Conservation (phyloP, 2,329 filamentous ascomycete genomes). For the Cladosporium austrohemisphaericum region DNA sequence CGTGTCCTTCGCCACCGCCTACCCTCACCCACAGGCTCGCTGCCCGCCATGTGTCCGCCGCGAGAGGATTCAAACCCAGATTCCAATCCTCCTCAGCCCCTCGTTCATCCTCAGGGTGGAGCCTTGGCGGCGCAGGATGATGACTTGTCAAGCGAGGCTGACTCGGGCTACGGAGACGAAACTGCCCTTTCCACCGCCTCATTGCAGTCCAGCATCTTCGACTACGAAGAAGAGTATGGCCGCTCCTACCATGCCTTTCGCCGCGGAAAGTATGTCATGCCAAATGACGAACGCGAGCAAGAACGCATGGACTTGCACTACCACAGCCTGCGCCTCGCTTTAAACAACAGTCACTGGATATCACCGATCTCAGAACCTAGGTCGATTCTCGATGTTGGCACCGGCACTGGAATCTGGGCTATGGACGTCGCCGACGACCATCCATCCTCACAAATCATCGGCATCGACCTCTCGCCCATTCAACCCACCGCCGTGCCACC, state of each 20-base stretch:
- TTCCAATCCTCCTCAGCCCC: too few species aligned
- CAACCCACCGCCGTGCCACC: slow-evolving; percentile 28
- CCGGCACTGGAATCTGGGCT: slow-evolving; percentile 30
- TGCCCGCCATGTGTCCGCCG: background rate
- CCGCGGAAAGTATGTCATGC: slow-evolving; percentile 25
- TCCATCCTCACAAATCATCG: slow-evolving; percentile 23
- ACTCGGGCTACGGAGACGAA: slow-evolving; percentile 20
- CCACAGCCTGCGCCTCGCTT: slow-evolving; percentile 19
- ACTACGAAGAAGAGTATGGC: slow-evolving; percentile 25
- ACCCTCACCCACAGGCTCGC: background rate
- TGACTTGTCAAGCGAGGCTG: slow-evolving; percentile 11
- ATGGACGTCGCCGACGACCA: slow-evolving; percentile 34
- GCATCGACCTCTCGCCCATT: slow-evolving; percentile 27
- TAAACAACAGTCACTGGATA: slow-evolving; percentile 19
- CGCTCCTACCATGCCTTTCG: slow-evolving; percentile 24
- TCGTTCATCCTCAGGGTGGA: background rate
- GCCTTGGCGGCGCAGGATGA: slow-evolving; percentile 15
- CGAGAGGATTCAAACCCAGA: slow-evolving; percentile 5
- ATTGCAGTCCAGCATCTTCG: slow-evolving; percentile 21
- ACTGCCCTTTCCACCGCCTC: slow-evolving; percentile 20
- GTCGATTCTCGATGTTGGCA: slow-evolving; percentile 20
- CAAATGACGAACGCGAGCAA: slow-evolving; percentile 26
- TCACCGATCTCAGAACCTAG: slow-evolving; percentile 18
- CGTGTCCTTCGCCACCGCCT: too few species aligned
- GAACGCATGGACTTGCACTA: slow-evolving; percentile 26